Evolutionary conservation across 2,329 filamentous ascomycete genomes (phyloP).

Genomic region (Leptographium flavum): DNA sequence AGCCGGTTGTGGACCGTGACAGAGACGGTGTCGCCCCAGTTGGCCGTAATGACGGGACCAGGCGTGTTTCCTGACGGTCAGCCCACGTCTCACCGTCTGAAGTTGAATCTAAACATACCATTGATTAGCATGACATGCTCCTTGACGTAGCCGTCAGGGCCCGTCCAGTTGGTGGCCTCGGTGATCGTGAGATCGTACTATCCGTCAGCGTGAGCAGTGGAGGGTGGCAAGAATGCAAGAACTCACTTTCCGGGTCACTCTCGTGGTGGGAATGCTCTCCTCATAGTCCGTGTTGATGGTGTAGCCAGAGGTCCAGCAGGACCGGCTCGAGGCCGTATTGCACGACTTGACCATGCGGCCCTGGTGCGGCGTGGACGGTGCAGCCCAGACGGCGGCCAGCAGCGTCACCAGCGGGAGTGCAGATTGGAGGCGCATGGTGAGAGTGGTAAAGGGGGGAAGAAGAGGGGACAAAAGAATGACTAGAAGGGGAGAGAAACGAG

Average conservation of each 20-base stretch:
- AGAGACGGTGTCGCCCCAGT: slow-evolving; percentile 11
- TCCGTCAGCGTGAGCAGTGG: not conserved
- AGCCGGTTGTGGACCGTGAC: slow-evolving; percentile 12
- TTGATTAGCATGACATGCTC: slow-evolving; percentile 10
- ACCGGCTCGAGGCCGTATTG: too few species aligned
- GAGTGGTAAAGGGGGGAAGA: too few species aligned
- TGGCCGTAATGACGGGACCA: slow-evolving; percentile 9
- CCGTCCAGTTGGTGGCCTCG: slow-evolving; percentile 7
- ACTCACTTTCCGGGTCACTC: slow-evolving; percentile 5
- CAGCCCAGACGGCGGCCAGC: not conserved
- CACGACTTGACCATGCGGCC: too few species aligned
- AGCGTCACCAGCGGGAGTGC: too few species aligned
- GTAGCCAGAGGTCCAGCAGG: not conserved
- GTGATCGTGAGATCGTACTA: slow-evolving; percentile 10
- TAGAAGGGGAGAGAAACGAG: too few species aligned
- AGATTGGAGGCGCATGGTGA: too few species aligned
- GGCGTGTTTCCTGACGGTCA: slow-evolving; percentile 3
- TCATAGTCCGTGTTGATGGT: slow-evolving; percentile 12
- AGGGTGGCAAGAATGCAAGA: not conserved
- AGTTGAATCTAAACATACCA: slow-evolving; percentile 1
- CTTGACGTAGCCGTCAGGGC: slow-evolving; percentile 11
- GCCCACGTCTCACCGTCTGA: too few species aligned
- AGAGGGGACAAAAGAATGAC: too few species aligned
- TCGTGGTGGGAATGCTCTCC: slow-evolving; percentile 4
- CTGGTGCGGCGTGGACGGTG: too few species aligned